Conservation (phyloP, 768 basidiomycete genomes). For the Scleroderma citrinum region DNA sequence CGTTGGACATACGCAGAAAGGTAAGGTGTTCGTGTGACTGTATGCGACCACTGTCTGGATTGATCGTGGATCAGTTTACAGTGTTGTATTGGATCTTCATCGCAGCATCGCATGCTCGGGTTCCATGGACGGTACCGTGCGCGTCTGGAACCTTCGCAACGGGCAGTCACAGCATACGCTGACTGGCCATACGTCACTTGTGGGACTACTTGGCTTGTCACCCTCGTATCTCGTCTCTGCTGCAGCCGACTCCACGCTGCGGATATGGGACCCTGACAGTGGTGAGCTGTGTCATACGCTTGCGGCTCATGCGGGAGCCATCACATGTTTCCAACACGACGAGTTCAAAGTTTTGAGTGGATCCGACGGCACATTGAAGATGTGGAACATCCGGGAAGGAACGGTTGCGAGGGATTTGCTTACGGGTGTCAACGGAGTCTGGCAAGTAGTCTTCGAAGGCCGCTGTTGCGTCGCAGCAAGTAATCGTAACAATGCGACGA, state of each 20-base stretch:
- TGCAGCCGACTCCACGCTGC: conserved; percentile 91
- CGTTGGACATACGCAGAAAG: conserved; percentile 89
- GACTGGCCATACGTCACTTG: conserved; percentile 90
- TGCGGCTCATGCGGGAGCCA: conserved; percentile 92
- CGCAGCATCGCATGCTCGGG: conserved; percentile 93
- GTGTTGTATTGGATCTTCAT: conserved; percentile 81
- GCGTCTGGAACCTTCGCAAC: conserved; percentile 84
- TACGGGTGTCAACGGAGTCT: conserved; percentile 89
- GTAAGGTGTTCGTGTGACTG: conserved; percentile 34
- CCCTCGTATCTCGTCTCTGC: conserved; percentile 90
- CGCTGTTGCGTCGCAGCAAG: conserved; percentile 94
- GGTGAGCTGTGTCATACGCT: conserved; percentile 78
- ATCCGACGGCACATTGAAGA: conserved; percentile 92
- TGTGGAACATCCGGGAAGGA: conserved; percentile 94
- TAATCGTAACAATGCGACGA: conserved; percentile 69
- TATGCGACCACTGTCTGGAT: background rate
- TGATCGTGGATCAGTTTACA: conserved; percentile 63
- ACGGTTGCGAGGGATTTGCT: conserved; percentile 81
- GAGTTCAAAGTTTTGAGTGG: conserved; percentile 96
- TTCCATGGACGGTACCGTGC: conserved; percentile 97
- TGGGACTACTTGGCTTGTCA: conserved; percentile 87
- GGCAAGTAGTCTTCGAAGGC: conserved; percentile 96
- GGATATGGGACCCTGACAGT: conserved; percentile 88
- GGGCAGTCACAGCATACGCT: conserved; percentile 78
- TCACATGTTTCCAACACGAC: conserved; percentile 98